Evolutionary conservation across 805 yeast species (phyloP).

Genomic region (Sungouiozyma intestinalis): DNA sequence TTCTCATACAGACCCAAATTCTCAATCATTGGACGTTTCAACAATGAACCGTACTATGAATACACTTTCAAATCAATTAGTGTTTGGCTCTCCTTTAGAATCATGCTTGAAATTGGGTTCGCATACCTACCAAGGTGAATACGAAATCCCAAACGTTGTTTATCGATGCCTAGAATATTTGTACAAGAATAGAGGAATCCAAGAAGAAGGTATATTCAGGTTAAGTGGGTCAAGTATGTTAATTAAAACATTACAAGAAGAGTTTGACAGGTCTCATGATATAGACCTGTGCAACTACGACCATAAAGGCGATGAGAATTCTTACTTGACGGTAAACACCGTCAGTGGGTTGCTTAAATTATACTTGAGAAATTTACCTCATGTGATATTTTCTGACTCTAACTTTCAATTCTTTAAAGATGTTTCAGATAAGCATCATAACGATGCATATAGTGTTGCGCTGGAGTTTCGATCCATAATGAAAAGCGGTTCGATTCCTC

Average conservation of each 20-base stretch:
- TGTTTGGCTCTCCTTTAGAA: slow-evolving; percentile 58
- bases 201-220: slow-evolving; percentile 86
- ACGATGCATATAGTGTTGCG: slow-evolving; percentile 23
- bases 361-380: slow-evolving; percentile 68
- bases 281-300: slow-evolving; percentile 45
- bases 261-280: slow-evolving; percentile 59
- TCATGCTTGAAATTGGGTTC: slow-evolving; percentile 45
- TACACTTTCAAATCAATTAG: slow-evolving; percentile 4
- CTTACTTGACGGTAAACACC: slow-evolving; percentile 63
- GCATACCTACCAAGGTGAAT: slow-evolving; percentile 29
- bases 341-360: slow-evolving; percentile 79
- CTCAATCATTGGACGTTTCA: background rate
- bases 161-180: slow-evolving; percentile 65
- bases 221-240: slow-evolving; percentile 79
- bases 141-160: slow-evolving; percentile 57
- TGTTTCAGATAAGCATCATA: slow-evolving; percentile 25
- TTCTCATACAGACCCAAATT: background rate
- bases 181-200: slow-evolving; percentile 54
- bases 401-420: slow-evolving; percentile 31
- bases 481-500: slow-evolving; percentile 33
- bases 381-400: slow-evolving; percentile 53
- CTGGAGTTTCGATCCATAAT: slow-evolving; percentile 28
- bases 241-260: slow-evolving; percentile 56
- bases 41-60: background rate
- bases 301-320: slow-evolving; percentile 12